Evolutionary conservation across 2,329 filamentous ascomycete species (phyloP), one percentile per base, ranked within the genome.

Genomic region (Colletotrichum chlorophyti): DNA sequence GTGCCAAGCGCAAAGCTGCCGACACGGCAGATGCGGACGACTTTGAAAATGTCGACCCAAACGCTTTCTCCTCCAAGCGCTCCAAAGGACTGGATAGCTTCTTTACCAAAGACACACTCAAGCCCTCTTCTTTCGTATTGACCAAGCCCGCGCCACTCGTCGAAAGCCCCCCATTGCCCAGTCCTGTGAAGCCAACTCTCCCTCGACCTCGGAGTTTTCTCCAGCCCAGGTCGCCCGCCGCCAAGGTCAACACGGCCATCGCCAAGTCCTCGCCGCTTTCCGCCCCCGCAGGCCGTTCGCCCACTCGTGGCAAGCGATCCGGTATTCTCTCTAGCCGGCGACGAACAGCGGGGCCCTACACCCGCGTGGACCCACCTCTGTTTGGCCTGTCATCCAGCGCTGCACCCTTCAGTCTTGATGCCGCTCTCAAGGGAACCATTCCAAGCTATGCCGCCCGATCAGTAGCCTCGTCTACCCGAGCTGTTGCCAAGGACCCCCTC

Each of bases 351-450:
- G 81, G 84, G 6, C 79, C 82, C 12, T 86, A 88, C 72, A 79
- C 83, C 40, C 90, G 91, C 42, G 79, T 93, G 52, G 89, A 94
- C 64, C 88, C 90, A 1, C 88, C 90, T 2, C 74, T 83, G 12
- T 87, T 88, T 70, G 74, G 76, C 47, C 75, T 76, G 10, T 76
- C 74, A 23, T 71, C 76, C 27, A 40, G 37, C n/a, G 66, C 76
- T 6, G 76, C 89, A 4, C 91, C 91, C 1, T 96, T 97, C 74
- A 93, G 90, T 50, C 87, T 97, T 59, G 90, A 95, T 69, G 90
- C 91, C 21, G 93, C 92, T 4, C 84, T 96, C 63, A 90, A 85
- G 70, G 90, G 90, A 46, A 92, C 90, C 24, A 85, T 93, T 51
- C 78, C 88, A 6, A 80, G 80, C 61, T 89, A 88, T 71, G 76